Evolutionary conservation across 2,329 filamentous ascomycete genomes (phyloP).

Genomic region (Shiraia bambusicola): DNA sequence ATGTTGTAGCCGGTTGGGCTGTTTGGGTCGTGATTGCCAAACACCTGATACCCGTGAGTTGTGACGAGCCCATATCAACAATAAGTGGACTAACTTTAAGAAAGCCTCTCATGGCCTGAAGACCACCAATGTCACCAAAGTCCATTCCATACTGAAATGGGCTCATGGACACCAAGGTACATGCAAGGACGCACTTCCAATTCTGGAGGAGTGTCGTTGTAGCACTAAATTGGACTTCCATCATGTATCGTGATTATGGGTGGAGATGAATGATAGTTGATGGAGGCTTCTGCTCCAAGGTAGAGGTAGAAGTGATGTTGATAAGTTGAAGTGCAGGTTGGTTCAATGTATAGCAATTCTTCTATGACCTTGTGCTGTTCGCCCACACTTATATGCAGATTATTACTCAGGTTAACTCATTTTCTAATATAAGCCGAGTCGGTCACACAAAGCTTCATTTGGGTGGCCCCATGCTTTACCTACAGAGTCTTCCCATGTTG

Average conservation of each 20-base stretch:
- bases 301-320: too few relatives aligned
- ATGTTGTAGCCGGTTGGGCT: constrained; percentile 50
- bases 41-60: constrained; percentile 21
- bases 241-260: neutral
- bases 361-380: neutral
- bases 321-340: too few relatives aligned
- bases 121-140: constrained; percentile 54
- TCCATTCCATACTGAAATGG: constrained; percentile 57
- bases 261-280: neutral
- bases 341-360: neutral
- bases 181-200: constrained; percentile 53
- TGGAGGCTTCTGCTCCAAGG: too few relatives aligned
- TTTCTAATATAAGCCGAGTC: constrained; percentile 24
- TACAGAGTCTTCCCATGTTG: too few relatives aligned
- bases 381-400: constrained; percentile 12
- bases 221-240: constrained; percentile 19
- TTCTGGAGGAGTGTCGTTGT: constrained; percentile 42
- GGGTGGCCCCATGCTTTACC: constrained; percentile 17
- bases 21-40: constrained; percentile 32
- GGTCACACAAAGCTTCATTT: constrained; percentile 15
- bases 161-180: constrained; percentile 52
- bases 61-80: neutral
- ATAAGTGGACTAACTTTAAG: constrained; percentile 43
- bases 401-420: constrained; percentile 3
- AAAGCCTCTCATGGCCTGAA: constrained; percentile 56